Percentiles rank a stretch among this genome's conserved stretches.
These are phyloP conservation scores for Phialocephala subalpina DNA, from an alignment of 2,329 filamentous ascomycete genomes.

Conservation along the genomic window DNA sequence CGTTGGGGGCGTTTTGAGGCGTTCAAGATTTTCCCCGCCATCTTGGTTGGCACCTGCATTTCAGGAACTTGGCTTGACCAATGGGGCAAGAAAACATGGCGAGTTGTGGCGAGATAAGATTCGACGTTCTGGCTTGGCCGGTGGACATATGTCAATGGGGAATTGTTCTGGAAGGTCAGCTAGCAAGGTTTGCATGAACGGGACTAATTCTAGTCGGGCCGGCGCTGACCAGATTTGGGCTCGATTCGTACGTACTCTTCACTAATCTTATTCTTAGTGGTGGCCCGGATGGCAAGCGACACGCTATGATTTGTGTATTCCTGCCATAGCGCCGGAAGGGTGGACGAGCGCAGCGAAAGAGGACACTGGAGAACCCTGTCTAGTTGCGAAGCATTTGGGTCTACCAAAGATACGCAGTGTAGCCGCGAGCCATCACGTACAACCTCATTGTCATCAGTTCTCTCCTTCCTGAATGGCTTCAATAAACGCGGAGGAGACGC, in stretches of 20 bases:
- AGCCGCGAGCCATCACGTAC: constrained; percentile 21
- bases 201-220: constrained; percentile 1
- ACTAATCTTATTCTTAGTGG: constrained; percentile 5
- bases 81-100: background rate
- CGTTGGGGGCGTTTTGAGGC: constrained; percentile 8
- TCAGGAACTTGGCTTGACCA: background rate
- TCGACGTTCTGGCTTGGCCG: constrained; percentile 10
- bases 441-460: constrained; percentile 23
- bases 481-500: constrained; percentile 2
- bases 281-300: background rate
- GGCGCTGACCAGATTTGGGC: background rate
- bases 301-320: constrained; percentile 11
- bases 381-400: constrained; percentile 6
- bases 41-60: background rate
- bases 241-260: background rate
- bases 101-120: constrained; percentile 12
- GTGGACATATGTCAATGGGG: constrained; percentile 16
- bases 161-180: constrained; percentile 31
- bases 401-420: constrained; percentile 29
- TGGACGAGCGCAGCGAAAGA: background rate
- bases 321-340: background rate
- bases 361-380: constrained; percentile 31
- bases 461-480: constrained; percentile 1
- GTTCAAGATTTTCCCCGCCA: constrained; percentile 1
- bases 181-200: constrained; percentile 9